A percentile compares a stretch with the other conserved stretches of the same genome.
phyloP scores from a whole-genome alignment of 345 rosid species.

The Eucalyptus sp. region DNA sequence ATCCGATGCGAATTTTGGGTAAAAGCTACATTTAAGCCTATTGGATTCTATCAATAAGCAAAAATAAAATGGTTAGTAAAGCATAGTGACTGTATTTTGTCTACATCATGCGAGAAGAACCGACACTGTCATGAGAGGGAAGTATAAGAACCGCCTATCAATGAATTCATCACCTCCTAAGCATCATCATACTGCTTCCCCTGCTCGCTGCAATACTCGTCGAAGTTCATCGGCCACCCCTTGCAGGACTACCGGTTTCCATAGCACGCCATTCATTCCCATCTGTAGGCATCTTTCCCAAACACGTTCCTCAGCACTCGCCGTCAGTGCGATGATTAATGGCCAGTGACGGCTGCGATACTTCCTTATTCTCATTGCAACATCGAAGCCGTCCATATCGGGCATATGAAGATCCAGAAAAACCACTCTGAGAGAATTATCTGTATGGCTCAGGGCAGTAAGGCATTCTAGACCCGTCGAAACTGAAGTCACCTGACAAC shows the following conservation, averaged over 20 bases:
- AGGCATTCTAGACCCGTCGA: slow-evolving; percentile 89
- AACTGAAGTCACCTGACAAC: slow-evolving; percentile 78
- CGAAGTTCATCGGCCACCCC: slow-evolving; percentile 74
- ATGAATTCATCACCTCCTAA: neutral
- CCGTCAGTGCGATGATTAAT: slow-evolving; percentile 76
- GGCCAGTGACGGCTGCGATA: slow-evolving; percentile 68
- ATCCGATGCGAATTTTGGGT: neutral
- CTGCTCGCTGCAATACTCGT: slow-evolving; percentile 56
- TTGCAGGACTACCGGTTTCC: slow-evolving; percentile 77
- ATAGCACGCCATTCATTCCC: slow-evolving; percentile 87
- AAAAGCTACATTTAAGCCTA: neutral
- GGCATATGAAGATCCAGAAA: slow-evolving; percentile 87
- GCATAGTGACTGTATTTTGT: neutral
- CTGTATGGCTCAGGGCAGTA: slow-evolving; percentile 38
- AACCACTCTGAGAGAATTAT: slow-evolving; percentile 47
- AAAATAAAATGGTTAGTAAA: neutral
- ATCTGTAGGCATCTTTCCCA: slow-evolving; percentile 62
- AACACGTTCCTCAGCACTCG: slow-evolving; percentile 71
- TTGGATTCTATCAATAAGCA: neutral
- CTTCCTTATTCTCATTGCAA: slow-evolving; percentile 79
- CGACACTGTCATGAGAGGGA: neutral
- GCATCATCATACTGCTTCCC: slow-evolving; percentile 26
- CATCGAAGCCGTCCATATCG: slow-evolving; percentile 91
- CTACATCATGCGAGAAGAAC: neutral
- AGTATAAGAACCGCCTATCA: neutral